A percentile compares a stretch with the other conserved stretches of the same genome.
Evolutionary conservation across 352 stramenopile species (phyloP).

Genomic region (Globisporangium paddicum): DNA sequence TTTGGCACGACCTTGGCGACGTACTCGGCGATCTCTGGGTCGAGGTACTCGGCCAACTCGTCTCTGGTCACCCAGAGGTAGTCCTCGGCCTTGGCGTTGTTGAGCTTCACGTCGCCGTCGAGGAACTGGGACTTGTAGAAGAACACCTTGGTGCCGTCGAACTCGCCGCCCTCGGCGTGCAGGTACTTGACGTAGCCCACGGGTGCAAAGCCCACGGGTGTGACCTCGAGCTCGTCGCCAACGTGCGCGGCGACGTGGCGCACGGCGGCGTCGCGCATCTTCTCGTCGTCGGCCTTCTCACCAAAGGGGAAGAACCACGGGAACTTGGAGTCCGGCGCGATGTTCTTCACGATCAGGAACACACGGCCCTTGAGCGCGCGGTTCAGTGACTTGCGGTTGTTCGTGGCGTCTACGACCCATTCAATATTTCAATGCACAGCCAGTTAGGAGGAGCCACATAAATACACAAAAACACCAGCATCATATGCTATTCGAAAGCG

Average conservation of each 20-base stretch:
- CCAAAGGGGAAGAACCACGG: constrained; percentile 77
- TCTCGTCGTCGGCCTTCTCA: constrained; percentile 58
- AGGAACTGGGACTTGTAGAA: constrained; percentile 83
- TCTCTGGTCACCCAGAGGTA: constrained; percentile 79
- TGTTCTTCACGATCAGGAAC: constrained; percentile 72
- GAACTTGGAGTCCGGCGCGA: constrained; percentile 38
- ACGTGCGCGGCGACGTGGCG: constrained; percentile 43
- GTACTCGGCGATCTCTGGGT: constrained; percentile 58
- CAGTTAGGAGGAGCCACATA: neutral
- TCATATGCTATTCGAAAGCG: neutral
- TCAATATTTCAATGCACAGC: neutral
- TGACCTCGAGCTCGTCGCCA: constrained; percentile 43
- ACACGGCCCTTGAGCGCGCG: constrained; percentile 75
- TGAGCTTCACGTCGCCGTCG: constrained; percentile 53
- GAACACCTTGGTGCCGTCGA: constrained; percentile 82
- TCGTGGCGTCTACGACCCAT: constrained; percentile 27
- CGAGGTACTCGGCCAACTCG: constrained; percentile 76
- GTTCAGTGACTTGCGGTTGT: constrained; percentile 87
- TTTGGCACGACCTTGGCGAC: constrained; percentile 79
- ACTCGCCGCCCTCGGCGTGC: constrained; percentile 43
- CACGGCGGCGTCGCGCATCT: constrained; percentile 77
- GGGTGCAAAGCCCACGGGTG: constrained; percentile 63
- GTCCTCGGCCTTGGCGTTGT: constrained; percentile 54
- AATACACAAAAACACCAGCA: neutral
- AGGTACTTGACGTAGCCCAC: constrained; percentile 72